phyloP scores from a whole-genome alignment of 108 stramenopile species.

The Hondaea fermentalgiana region DNA sequence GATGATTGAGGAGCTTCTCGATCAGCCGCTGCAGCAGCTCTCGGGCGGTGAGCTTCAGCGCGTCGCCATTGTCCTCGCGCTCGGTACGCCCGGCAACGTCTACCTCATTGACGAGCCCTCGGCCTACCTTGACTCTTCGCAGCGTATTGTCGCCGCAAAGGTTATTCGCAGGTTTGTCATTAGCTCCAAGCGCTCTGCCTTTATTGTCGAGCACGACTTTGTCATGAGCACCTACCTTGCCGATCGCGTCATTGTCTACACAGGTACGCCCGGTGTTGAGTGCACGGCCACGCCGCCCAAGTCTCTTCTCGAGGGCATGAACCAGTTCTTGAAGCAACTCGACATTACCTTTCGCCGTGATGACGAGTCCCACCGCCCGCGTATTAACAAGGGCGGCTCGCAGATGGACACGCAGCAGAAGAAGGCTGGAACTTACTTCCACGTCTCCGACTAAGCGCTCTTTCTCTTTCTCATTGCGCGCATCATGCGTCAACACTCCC shows the following conservation, averaged over 20 bases:
- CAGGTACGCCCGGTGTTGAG: slow-evolving; percentile 84
- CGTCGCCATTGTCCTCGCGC: slow-evolving; percentile 82
- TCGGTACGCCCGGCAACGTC: slow-evolving; percentile 91
- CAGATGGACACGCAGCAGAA: slow-evolving; percentile 96
- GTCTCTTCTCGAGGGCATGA: slow-evolving; percentile 90
- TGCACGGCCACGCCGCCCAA: slow-evolving; percentile 88
- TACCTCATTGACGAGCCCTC: slow-evolving; percentile 99
- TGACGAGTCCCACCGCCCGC: slow-evolving; percentile 90
- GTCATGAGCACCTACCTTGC: slow-evolving; percentile 99
- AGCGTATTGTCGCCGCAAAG: slow-evolving; percentile 94
- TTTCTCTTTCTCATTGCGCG: not conserved
- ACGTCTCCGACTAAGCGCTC: slow-evolving; percentile 65
- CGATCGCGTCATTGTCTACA: slow-evolving; percentile 92
- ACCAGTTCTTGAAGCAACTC: slow-evolving; percentile 87
- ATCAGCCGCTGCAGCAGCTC: slow-evolving; percentile 91
- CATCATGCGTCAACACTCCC: no score
- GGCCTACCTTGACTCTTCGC: slow-evolving; percentile 95
- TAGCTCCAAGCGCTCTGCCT: slow-evolving; percentile 89
- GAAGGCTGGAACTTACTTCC: slow-evolving; percentile 90
- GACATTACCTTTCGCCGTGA: slow-evolving; percentile 98
- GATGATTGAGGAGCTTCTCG: slow-evolving; percentile 79
- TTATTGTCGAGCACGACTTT: slow-evolving; percentile 98
- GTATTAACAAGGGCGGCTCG: slow-evolving; percentile 85
- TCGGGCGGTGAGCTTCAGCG: slow-evolving; percentile 98
- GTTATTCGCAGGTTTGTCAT: slow-evolving; percentile 98